Conservation (phyloP, 345 rosid genomes). For the Eucalyptus grandis region DNA sequence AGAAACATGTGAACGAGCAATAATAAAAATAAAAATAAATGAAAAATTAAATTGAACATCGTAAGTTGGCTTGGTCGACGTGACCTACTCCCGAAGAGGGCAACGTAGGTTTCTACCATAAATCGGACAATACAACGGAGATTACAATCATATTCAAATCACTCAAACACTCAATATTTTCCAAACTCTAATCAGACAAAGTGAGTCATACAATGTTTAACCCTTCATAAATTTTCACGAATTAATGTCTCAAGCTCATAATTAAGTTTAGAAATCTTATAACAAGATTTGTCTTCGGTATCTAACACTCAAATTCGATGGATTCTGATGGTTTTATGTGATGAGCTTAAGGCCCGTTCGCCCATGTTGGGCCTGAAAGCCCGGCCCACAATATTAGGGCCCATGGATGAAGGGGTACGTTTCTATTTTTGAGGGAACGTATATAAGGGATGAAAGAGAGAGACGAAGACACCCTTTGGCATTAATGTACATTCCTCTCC, state of each 20-base stretch:
- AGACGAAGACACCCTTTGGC: too few species aligned
- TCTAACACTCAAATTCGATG: neutral
- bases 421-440: too few species aligned
- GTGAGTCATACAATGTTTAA: neutral
- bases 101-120: neutral
- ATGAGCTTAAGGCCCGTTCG: too few species aligned
- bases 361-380: too few species aligned
- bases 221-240: neutral
- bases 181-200: neutral
- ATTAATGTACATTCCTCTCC: too few species aligned
- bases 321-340: too few species aligned
- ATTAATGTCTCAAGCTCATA: neutral
- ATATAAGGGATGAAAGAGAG: too few species aligned
- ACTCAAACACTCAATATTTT: neutral
- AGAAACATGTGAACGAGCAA: neutral
- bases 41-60: neutral
- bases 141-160: neutral
- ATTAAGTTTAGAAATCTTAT: neutral
- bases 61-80: neutral
- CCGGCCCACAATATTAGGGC: too few species aligned
- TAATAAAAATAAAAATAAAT: neutral
- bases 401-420: too few species aligned
- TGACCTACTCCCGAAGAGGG: neutral
- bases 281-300: neutral
- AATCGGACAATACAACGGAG: fast-evolving